Evolutionary conservation across 208 protist species (phyloP), one percentile per base, ranked within the genome.

Genomic region (Porcisia hertigi): DNA sequence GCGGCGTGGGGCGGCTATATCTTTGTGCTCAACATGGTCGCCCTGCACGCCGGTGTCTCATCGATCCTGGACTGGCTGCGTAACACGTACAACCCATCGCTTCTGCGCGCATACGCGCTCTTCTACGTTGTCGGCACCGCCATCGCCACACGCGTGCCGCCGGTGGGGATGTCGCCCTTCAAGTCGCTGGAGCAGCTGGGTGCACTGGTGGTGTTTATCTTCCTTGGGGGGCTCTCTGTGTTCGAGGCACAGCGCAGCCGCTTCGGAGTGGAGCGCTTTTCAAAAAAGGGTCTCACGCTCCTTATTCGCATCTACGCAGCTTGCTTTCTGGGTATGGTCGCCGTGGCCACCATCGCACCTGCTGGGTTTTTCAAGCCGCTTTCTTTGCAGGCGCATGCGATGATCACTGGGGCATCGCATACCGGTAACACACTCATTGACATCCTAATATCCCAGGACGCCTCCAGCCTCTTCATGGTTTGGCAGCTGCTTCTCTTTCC

Each of bases 1-100:
- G 82, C 90, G 18, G 88, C 97, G 52, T 99, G 99, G 99, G 99
- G 99, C 75, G 99, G 98, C 63, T 99, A 99, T 84, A 92, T 99
- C 23, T 99, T 99, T 84, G 96, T 99, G 65, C 92, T 98, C 60
- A 99, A 99, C 86, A 80, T 99, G 43, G 97, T 99, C 39, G 97
- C 98, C 34, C 69, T 99, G 11, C 95, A 99, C 85, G 96, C 91
- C 11, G 81, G 98, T 25, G 83, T 90, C 16, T 80, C 98, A 0
- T 70, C 99, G 9, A 69, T 99, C 12, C 75, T 93, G 64, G 89
- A 89, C 76, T 90, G 85, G 84, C 73, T 76, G 1, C 81, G 70
- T 30, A 93, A 94, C 57, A 86, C 79, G 39, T 99, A 95, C 80
- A 98, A 89, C 36, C 34, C 78, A 55, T 71, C 96, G 49, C 75